phyloP scores from a whole-genome alignment of 352 stramenopile genomes.

The Phytophthora boehmeriae region DNA sequence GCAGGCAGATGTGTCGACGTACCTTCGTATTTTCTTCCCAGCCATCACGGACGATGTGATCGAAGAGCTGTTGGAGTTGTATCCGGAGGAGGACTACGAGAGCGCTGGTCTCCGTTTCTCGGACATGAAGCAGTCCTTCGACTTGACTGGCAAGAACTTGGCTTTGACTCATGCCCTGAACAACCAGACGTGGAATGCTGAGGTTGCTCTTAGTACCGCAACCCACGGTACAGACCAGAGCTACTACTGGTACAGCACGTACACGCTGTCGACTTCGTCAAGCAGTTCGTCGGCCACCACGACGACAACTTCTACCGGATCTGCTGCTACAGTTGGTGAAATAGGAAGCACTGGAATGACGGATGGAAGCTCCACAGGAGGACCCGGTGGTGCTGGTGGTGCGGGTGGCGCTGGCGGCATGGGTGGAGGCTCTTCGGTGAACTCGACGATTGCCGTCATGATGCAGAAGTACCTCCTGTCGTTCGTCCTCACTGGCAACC shows the following conservation, averaged over 20 bases:
- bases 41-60: conserved; percentile 28
- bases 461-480: conserved; percentile 38
- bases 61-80: conserved; percentile 24
- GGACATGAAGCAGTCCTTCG: conserved; percentile 34
- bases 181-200: conserved; percentile 35
- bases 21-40: conserved; percentile 33
- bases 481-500: conserved; percentile 32
- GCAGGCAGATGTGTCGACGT: conserved; percentile 19
- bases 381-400: background rate
- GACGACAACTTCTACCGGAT: conserved; percentile 12
- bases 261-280: conserved; percentile 14
- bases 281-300: conserved; percentile 9
- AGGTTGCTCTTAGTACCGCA: conserved; percentile 16
- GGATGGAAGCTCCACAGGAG: conserved; percentile 1
- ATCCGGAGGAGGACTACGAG: conserved; percentile 23
- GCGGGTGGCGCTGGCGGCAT: background rate
- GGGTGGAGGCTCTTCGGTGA: conserved; percentile 7
- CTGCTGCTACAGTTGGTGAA: conserved; percentile 10
- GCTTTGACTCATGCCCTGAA: conserved; percentile 27
- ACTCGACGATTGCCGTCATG: conserved; percentile 19
- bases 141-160: conserved; percentile 25
- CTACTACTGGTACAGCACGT: conserved; percentile 39
- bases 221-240: conserved; percentile 26
- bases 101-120: conserved; percentile 30
- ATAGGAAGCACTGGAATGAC: conserved; percentile 7